phyloP scores from a whole-genome alignment of 495 filamentous ascomycete genomes.

The Ramalina intermedia region DNA sequence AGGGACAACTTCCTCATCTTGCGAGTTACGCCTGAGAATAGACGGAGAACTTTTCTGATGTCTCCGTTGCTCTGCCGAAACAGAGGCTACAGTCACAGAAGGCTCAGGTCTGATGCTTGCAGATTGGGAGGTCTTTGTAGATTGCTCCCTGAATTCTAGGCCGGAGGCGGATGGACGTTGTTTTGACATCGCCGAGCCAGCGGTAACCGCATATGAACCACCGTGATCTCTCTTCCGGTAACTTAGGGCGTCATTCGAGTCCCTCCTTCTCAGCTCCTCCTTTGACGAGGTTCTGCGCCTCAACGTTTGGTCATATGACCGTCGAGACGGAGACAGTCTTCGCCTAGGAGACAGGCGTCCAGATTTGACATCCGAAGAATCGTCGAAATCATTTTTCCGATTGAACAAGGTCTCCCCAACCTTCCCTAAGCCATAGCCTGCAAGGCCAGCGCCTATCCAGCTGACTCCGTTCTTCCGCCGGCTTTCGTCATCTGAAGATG shows the following conservation, averaged over 20 bases:
- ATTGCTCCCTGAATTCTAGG: no score
- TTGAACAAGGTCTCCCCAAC: conserved; percentile 38
- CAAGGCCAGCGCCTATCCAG: conserved; percentile 36
- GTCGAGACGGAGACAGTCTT: background rate
- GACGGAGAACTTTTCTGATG: background rate
- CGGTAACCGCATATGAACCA: background rate
- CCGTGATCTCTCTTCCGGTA: conserved; percentile 8
- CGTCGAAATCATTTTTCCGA: conserved; percentile 39
- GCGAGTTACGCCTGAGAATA: conserved; percentile 8
- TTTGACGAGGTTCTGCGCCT: conserved; percentile 20
- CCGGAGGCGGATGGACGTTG: no score
- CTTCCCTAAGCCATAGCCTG: conserved; percentile 31
- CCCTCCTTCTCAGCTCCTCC: conserved; percentile 20
- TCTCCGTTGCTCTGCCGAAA: background rate
- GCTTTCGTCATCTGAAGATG: conserved; percentile 34
- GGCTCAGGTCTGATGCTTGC: background rate
- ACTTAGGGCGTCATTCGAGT: conserved; percentile 14
- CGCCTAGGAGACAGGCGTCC: conserved; percentile 27
- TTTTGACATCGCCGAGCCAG: no score
- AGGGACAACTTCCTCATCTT: conserved; percentile 5
- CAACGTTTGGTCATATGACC: conserved; percentile 18
- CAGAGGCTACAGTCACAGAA: background rate
- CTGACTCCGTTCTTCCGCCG: conserved; percentile 33
- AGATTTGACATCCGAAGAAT: conserved; percentile 42
- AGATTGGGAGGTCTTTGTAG: no score